Conservation (phyloP, 805 yeast genomes). For the Saccharomyces jurei region DNA sequence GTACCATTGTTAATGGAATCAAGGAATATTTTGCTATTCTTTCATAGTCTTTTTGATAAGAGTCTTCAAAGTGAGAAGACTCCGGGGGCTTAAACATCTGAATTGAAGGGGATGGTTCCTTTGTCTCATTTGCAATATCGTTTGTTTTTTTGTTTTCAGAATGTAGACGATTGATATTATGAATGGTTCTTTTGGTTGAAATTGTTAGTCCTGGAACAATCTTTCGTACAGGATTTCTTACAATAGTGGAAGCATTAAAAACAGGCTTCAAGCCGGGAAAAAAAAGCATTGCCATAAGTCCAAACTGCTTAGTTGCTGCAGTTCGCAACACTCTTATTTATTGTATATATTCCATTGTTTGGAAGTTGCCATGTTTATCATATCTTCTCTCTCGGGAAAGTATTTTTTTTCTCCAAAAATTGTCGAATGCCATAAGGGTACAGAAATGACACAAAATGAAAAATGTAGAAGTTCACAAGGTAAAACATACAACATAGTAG, state of each 20-base stretch:
- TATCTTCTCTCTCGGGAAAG: background rate
- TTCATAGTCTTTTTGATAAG: constrained; percentile 70
- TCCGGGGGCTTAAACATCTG: constrained; percentile 46
- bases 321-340: background rate
- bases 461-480: background rate
- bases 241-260: background rate
- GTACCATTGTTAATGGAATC: constrained; percentile 56
- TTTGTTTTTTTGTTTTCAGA: background rate
- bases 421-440: background rate
- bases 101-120: constrained; percentile 18
- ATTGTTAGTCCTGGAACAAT: background rate
- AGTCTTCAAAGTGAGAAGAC: constrained; percentile 51
- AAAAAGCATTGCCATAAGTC: background rate
- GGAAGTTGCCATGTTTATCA: background rate
- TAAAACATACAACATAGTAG: background rate
- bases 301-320: background rate
- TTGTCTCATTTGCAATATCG: background rate
- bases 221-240: background rate
- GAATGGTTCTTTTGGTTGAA: background rate
- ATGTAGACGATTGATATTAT: constrained; percentile 1
- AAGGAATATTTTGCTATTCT: constrained; percentile 50
- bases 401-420: background rate
- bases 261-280: background rate
- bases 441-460: background rate
- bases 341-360: background rate